phyloP scores from a whole-genome alignment of 192 early-diverging fungal genomes.

The Geranomyces variabilis region DNA sequence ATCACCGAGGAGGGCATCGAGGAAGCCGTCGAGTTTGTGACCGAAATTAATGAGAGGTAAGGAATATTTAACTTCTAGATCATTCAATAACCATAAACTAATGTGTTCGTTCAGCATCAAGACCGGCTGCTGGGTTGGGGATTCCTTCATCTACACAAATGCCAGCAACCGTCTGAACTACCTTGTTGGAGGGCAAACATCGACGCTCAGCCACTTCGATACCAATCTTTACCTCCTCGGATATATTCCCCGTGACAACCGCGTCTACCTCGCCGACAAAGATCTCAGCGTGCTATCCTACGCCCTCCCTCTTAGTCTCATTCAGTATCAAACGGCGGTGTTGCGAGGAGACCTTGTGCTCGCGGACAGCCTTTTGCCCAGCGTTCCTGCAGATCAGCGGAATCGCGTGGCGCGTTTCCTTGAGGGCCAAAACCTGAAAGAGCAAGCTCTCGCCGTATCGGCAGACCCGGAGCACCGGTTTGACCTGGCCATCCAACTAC shows the following conservation, averaged over 20 bases:
- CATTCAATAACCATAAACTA: background rate
- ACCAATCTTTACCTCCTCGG: constrained; percentile 88
- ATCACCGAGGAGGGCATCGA: constrained; percentile 94
- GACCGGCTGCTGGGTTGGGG: constrained; percentile 97
- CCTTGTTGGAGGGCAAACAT: constrained; percentile 90
- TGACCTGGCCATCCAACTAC: constrained; percentile 89
- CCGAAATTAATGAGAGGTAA: constrained; percentile 85
- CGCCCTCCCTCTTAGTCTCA: constrained; percentile 86
- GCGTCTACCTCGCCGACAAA: constrained; percentile 93
- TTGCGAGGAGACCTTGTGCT: constrained; percentile 88
- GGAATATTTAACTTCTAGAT: background rate
- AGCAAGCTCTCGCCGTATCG: constrained; percentile 92
- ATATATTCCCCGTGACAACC: constrained; percentile 91
- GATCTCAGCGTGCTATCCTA: constrained; percentile 89
- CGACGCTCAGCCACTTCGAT: constrained; percentile 97
- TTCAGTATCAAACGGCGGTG: constrained; percentile 98
- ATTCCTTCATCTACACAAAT: constrained; percentile 99
- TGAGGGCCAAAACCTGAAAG: constrained; percentile 86
- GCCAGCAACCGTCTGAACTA: constrained; percentile 91
- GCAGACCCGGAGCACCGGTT: constrained; percentile 95
- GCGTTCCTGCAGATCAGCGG: constrained; percentile 84
- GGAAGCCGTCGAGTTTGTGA: constrained; percentile 92
- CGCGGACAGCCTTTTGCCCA: constrained; percentile 79
- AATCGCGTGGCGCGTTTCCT: constrained; percentile 94
- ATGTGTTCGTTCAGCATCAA: constrained; percentile 66